These are phyloP conservation scores for Calendula officinalis DNA, from an alignment of 129 eudicot genomes.

Conservation along the genomic window DNA sequence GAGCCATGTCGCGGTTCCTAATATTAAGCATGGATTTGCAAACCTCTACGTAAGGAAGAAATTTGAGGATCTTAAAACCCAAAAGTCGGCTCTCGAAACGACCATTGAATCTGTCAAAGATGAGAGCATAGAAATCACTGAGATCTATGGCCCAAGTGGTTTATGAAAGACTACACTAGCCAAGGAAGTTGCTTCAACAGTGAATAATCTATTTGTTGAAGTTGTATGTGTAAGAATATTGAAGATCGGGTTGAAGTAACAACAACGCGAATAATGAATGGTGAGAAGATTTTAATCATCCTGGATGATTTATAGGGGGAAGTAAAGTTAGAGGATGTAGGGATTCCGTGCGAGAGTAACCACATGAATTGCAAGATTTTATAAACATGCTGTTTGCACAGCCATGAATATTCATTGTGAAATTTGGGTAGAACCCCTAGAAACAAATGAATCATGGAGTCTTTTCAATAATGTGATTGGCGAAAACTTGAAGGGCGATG, in stretches of 20 bases:
- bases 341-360: not conserved
- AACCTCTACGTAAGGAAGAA: not conserved
- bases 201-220: not conserved
- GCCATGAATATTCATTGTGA: not conserved
- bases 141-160: not conserved
- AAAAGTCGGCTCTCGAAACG: not conserved
- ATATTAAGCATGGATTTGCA: not conserved
- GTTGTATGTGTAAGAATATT: not conserved
- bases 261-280: not conserved
- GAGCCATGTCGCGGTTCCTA: not conserved
- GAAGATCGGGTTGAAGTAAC: not conserved
- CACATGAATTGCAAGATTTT: not conserved
- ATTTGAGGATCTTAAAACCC: not conserved
- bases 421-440: not conserved
- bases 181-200: not conserved
- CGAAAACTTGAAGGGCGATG: too few species aligned
- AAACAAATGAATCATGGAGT: too few species aligned
- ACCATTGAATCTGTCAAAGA: not conserved
- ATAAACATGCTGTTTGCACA: slow-evolving; percentile 1
- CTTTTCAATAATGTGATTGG: too few species aligned
- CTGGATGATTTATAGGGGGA: not conserved
- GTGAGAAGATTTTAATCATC: too few species aligned
- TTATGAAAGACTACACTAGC: slow-evolving; percentile 10
- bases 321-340: not conserved
- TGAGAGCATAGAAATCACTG: slow-evolving; percentile 1